A percentile compares a stretch with the other conserved stretches of the same genome.
Evolutionary conservation across 2,329 filamentous ascomycete genomes (phyloP).

Genomic region (Rosellinia necatrix): DNA sequence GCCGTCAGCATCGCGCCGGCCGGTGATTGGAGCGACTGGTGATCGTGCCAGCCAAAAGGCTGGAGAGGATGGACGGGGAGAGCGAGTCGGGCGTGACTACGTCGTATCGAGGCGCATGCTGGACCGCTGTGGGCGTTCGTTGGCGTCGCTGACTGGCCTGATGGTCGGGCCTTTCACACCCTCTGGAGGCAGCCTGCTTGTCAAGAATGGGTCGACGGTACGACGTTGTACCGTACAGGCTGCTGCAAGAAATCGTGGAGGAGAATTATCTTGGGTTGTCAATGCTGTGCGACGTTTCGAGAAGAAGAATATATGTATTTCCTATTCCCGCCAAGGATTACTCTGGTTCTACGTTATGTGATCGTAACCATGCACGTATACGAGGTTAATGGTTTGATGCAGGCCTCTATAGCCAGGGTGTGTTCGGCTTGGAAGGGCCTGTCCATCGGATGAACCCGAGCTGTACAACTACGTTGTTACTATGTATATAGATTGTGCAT

Average conservation of each 20-base stretch:
- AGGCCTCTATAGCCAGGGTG: too few relatives aligned
- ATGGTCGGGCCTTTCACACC: constrained; percentile 6
- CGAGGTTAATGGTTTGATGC: too few relatives aligned
- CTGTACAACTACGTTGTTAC: too few relatives aligned
- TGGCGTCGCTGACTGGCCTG: constrained; percentile 12
- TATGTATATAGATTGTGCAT: too few relatives aligned
- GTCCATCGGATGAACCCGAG: too few relatives aligned
- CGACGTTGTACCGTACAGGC: too few relatives aligned
- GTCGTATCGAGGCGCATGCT: constrained; percentile 14
- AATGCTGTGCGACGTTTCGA: constrained; percentile 19
- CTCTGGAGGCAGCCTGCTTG: constrained; percentile 17
- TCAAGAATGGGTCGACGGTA: background rate
- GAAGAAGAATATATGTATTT: constrained; percentile 2
- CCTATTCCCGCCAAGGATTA: background rate
- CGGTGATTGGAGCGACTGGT: constrained; percentile 12
- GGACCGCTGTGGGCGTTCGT: constrained; percentile 7
- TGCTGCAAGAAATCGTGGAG: constrained; percentile 22
- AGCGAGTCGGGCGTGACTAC: constrained; percentile 12
- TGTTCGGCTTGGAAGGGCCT: too few relatives aligned
- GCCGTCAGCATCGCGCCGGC: constrained; percentile 16
- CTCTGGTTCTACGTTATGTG: too few relatives aligned
- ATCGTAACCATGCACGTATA: too few relatives aligned
- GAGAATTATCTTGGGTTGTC: background rate
- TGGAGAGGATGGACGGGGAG: constrained; percentile 16
- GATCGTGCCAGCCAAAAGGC: constrained; percentile 10